A percentile compares a stretch with the other conserved stretches of the same genome.
phyloP scores from a whole-genome alignment of 2,329 filamentous ascomycete species.

The Rutstroemia sydowiana region DNA sequence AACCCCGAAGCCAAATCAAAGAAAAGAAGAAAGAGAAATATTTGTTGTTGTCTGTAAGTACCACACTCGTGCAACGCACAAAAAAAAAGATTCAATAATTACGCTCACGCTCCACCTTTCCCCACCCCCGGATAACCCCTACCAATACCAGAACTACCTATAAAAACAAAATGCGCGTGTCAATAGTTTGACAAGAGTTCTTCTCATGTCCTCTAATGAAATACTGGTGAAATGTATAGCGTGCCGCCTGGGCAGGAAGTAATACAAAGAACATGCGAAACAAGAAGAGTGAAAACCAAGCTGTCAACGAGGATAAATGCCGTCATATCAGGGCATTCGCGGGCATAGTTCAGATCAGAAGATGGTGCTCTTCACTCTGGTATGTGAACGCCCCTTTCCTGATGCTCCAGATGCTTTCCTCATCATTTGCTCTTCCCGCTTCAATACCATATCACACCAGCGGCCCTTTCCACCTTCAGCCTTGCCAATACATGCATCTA shows the following conservation, averaged over 20 bases:
- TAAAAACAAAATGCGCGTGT: too few relatives aligned
- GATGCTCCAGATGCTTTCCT: slow-evolving; percentile 20
- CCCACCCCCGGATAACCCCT: background rate
- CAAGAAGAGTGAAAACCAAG: background rate
- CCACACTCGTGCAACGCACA: too few relatives aligned
- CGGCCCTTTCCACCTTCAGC: slow-evolving; percentile 46
- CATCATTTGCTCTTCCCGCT: slow-evolving; percentile 42
- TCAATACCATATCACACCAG: slow-evolving; percentile 63
- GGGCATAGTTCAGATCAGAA: background rate
- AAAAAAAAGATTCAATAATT: slow-evolving; percentile 4
- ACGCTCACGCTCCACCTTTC: slow-evolving; percentile 5
- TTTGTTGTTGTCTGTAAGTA: too few relatives aligned
- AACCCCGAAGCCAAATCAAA: too few relatives aligned
- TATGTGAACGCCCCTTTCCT: slow-evolving; percentile 22
- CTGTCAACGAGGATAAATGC: background rate
- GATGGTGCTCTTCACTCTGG: slow-evolving; percentile 27
- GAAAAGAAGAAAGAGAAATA: too few relatives aligned
- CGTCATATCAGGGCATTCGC: background rate
- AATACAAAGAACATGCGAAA: slow-evolving; percentile 5
- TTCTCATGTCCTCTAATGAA: background rate
- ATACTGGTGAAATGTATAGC: background rate
- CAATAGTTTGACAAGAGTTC: background rate
- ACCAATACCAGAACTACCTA: too few relatives aligned
- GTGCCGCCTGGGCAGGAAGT: slow-evolving; percentile 4
- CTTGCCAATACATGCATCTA: slow-evolving; percentile 59